A percentile compares a stretch with the other conserved stretches of the same genome.
Conservation (phyloP, 2,329 filamentous ascomycete species). For the Clarireedia monteithiana region DNA sequence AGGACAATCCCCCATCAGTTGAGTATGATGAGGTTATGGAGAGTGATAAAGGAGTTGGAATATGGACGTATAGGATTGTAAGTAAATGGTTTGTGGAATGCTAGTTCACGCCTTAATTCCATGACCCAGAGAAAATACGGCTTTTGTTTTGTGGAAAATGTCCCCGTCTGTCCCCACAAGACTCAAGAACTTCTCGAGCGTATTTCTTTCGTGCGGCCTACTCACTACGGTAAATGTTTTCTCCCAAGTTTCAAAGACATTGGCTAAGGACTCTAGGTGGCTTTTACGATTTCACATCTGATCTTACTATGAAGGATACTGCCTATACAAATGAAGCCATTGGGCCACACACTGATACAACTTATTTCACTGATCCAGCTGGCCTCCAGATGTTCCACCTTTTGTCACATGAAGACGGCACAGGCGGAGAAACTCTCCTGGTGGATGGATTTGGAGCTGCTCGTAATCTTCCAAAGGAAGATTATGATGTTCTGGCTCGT, state of each 20-base stretch:
- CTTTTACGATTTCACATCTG: conserved; percentile 82
- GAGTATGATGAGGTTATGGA: conserved; percentile 53
- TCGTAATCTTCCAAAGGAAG: conserved; percentile 41
- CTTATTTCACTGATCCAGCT: conserved; percentile 89
- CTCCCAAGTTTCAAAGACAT: neutral
- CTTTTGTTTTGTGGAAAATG: conserved; percentile 68
- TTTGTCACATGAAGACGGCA: conserved; percentile 64
- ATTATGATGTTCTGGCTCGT: conserved; percentile 49
- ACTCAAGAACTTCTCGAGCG: conserved; percentile 70
- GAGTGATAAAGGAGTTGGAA: conserved; percentile 45
- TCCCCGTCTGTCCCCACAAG: conserved; percentile 59
- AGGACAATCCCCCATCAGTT: conserved; percentile 47
- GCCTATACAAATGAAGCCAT: conserved; percentile 75
- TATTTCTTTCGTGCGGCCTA: conserved; percentile 81
- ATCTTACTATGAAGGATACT: conserved; percentile 80
- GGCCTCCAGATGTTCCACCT: conserved; percentile 91
- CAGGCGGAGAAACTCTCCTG: conserved; percentile 70
- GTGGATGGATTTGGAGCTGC: conserved; percentile 82
- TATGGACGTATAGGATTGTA: conserved; percentile 60
- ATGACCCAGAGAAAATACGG: conserved; percentile 56
- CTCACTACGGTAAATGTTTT: conserved; percentile 66
- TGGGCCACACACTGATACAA: conserved; percentile 84
- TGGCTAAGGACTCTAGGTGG: conserved; percentile 37
- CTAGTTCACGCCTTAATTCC: conserved; percentile 8
- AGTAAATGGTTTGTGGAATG: conserved; percentile 15